Evolutionary conservation across 1,139 yeast species (phyloP).

Genomic region (Blastobotrys indianensis): DNA sequence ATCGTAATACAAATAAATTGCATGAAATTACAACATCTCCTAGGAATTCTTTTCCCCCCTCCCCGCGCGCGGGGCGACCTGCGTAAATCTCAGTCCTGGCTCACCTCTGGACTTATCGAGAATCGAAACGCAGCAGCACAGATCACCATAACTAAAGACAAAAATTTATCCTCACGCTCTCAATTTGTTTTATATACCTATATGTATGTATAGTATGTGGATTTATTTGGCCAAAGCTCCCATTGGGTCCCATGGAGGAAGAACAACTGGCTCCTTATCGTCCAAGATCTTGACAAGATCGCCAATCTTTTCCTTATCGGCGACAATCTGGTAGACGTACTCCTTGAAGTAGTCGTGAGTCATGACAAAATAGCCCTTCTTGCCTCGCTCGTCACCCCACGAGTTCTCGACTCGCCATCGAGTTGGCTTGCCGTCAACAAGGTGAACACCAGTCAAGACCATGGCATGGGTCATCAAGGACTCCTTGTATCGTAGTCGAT

Average conservation of each 20-base stretch:
- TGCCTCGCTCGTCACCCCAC: slow-evolving; percentile 75
- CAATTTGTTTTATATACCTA: background rate
- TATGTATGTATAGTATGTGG: background rate
- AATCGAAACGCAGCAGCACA: too few species aligned
- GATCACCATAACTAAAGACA: too few species aligned
- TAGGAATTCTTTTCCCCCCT: too few species aligned
- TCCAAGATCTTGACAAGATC: slow-evolving; percentile 38
- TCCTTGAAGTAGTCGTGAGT: slow-evolving; percentile 78
- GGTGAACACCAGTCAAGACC: slow-evolving; percentile 70
- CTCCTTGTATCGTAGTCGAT: slow-evolving; percentile 51
- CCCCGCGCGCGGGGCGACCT: too few species aligned
- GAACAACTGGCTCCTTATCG: slow-evolving; percentile 46
- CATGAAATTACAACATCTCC: too few species aligned
- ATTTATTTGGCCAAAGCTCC: slow-evolving; percentile 58
- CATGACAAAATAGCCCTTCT: slow-evolving; percentile 72
- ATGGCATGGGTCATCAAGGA: slow-evolving; percentile 83
- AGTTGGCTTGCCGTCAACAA: slow-evolving; percentile 53
- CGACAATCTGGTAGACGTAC: slow-evolving; percentile 77
- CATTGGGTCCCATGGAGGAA: slow-evolving; percentile 84
- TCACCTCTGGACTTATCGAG: too few species aligned
- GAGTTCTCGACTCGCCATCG: slow-evolving; percentile 84
- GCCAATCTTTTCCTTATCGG: slow-evolving; percentile 39
- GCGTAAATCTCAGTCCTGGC: too few species aligned
- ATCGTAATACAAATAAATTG: too few species aligned
- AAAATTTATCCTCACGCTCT: too few species aligned